Evolutionary conservation across 805 yeast species (phyloP).

Genomic region (Wickerhamiella cacticola): DNA sequence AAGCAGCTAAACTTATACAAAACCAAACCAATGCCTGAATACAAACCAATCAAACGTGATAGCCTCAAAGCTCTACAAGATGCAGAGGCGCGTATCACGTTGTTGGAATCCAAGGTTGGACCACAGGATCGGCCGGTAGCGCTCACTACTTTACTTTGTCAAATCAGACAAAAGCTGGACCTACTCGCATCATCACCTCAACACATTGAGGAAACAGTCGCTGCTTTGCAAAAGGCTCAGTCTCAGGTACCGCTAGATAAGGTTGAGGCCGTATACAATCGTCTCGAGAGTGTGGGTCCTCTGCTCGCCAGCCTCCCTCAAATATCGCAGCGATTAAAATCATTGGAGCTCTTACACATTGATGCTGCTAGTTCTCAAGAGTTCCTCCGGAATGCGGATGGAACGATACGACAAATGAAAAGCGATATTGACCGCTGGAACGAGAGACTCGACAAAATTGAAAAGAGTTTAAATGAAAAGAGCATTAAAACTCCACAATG

Average conservation of each 20-base stretch:
- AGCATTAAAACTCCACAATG: no score
- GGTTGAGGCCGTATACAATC: constrained; percentile 4
- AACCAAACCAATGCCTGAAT: neutral
- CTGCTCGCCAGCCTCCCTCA: constrained; percentile 9
- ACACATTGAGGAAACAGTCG: constrained; percentile 6
- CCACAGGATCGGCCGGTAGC: constrained; percentile 3
- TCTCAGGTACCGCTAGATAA: constrained; percentile 5
- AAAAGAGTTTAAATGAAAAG: no score
- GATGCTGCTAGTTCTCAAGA: constrained; percentile 7
- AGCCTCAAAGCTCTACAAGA: neutral
- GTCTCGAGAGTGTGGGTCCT: constrained; percentile 9
- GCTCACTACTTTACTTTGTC: neutral
- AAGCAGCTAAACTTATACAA: neutral
- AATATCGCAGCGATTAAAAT: neutral
- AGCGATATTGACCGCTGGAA: constrained; percentile 11
- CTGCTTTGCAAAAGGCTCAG: neutral
- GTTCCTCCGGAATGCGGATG: constrained; percentile 7
- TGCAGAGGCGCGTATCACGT: constrained; percentile 4
- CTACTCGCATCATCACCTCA: constrained; percentile 3
- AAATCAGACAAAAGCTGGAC: constrained; percentile 2
- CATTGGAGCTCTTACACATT: constrained; percentile 7
- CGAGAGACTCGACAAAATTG: constrained; percentile 6
- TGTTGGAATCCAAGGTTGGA: constrained; percentile 8
- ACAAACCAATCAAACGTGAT: neutral
- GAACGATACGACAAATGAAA: constrained; percentile 4